Evolutionary conservation across 23 red algal species (phyloP), one percentile per base, ranked within the genome.

Genomic region (Gracilaria domingensis): DNA sequence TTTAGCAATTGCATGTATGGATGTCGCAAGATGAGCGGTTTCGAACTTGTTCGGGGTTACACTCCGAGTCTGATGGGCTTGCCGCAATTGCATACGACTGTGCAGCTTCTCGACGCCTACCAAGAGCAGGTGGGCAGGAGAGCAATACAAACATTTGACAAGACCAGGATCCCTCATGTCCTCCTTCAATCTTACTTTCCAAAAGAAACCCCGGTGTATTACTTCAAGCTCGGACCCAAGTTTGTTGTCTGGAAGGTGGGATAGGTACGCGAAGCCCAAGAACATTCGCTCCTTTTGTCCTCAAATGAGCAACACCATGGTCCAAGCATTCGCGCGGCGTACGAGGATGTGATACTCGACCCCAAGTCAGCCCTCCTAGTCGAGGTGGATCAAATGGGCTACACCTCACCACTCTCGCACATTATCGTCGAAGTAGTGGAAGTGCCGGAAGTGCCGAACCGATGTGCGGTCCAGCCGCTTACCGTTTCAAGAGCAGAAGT

Each of bases 41-140:
- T 89, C 38, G 85, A 89, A 30, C 42, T 89, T 21, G 66, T 47
- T n/a, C 70, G 85, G 7, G 54, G 71, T 11, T 89, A 79, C 24
- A 89, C 85, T 0, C 66, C 85, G 11, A 57, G 35, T 24, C 8
- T 89, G 23, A 60, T 79, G 20, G 66, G 85, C 24, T 50, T 89
- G 16, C 66, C 69, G 17, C 70, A 89, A 65, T 40, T 0, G 4
- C 48, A 12, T 20, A 32, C 55, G 5, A 51, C 85, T 1, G 49
- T 64, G 28, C 29, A 73, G 9, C 12, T 77, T 14, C 12, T 33
- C 17, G 29, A 76, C 9, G 71, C 85, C 21, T 53, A 89, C 35
- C 48, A 62, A 2, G 74, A 89, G 11, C 71, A 89, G 40, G 32
- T 77, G 35, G 85, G 49, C 7, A 53, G 54, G 36, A 64, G 71